Evolutionary conservation across 306 rosid species (phyloP).

Genomic region (Dryas alaskensis): DNA sequence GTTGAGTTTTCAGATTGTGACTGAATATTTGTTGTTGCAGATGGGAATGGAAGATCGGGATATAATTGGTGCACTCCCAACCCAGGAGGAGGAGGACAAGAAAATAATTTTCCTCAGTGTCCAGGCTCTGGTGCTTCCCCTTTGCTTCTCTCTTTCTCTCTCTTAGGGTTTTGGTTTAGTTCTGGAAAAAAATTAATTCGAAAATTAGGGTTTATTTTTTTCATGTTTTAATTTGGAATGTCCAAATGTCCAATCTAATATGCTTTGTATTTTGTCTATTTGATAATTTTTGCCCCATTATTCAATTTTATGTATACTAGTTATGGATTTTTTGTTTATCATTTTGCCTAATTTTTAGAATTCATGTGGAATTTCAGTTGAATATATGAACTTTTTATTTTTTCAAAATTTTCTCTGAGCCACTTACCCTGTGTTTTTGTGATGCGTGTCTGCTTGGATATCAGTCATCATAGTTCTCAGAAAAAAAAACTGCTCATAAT

Average conservation of each 20-base stretch:
- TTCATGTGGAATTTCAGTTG: too few relatives aligned
- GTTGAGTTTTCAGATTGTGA: conserved; percentile 5
- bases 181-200: neutral
- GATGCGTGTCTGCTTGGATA: too few relatives aligned
- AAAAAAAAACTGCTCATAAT: too few relatives aligned
- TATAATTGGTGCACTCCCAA: conserved; percentile 51
- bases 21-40: conserved; percentile 24
- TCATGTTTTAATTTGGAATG: too few relatives aligned
- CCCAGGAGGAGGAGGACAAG: conserved; percentile 29
- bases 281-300: too few relatives aligned
- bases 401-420: too few relatives aligned
- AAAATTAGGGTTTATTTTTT: neutral
- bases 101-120: conserved; percentile 32
- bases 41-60: conserved; percentile 68
- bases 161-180: neutral
- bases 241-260: neutral
- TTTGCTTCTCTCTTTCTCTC: neutral
- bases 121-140: conserved; percentile 25
- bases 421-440: too few relatives aligned
- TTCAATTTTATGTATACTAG: too few relatives aligned
- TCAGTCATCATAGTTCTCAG: too few relatives aligned
- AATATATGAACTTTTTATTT: too few relatives aligned
- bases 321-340: neutral
- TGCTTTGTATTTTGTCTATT: neutral
- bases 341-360: too few relatives aligned